Conservation (phyloP, 2,329 filamentous ascomycete species). For the Sphaerulina vaccinii region DNA sequence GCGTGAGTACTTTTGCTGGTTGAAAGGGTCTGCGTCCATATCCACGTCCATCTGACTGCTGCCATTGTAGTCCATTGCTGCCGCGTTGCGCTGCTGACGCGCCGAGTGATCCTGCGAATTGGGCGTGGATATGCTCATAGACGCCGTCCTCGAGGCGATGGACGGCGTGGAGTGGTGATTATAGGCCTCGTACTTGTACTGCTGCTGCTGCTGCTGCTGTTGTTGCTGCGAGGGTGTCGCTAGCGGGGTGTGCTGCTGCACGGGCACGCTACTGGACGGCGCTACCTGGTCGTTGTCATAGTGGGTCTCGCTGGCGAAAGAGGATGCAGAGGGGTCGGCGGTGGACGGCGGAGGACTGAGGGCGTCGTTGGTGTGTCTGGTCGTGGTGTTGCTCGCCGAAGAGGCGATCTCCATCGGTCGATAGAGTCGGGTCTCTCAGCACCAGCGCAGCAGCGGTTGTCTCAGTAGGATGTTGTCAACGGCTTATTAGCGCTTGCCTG, state of each 20-base stretch:
- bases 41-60: conserved; percentile 45
- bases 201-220: conserved; percentile 3
- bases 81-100: conserved; percentile 15
- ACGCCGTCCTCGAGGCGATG: conserved; percentile 25
- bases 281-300: conserved; percentile 14
- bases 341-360: not conserved
- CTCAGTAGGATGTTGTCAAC: not conserved
- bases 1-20: conserved; percentile 81
- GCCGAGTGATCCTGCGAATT: conserved; percentile 3
- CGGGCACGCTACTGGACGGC: conserved; percentile 8
- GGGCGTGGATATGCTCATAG: conserved; percentile 24
- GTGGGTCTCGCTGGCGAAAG: not conserved
- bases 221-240: conserved; percentile 8
- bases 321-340: not conserved
- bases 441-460: not conserved
- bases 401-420: conserved; percentile 9
- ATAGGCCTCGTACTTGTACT: conserved; percentile 16
- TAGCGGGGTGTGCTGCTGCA: conserved; percentile 10
- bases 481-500: not conserved
- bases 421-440: not conserved
- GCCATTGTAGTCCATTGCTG: conserved; percentile 34
- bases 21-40: conserved; percentile 92
- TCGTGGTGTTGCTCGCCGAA: conserved; percentile 2
- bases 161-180: conserved; percentile 17
- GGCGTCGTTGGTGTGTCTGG: not conserved